Base-by-base conservation (phyloP, 176 grass and related monocot species). In the Raddia distichophylla region DNA sequence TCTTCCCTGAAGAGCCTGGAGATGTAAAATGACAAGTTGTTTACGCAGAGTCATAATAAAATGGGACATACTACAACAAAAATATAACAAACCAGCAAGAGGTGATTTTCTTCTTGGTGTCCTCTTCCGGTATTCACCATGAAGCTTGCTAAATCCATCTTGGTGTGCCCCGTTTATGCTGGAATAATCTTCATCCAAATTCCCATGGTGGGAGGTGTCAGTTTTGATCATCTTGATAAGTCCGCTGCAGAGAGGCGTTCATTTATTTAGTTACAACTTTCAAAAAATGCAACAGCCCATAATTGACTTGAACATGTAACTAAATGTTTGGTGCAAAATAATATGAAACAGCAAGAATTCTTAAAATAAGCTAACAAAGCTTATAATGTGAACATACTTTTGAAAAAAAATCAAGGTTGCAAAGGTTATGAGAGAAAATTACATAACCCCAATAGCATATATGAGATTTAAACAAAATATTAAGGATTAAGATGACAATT, bases 91-190 rank as follows among this genome's bases (percentile, higher is more conserved):
- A 91, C 86, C 90, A 51, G 81, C 54, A 81, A 60, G 52, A 74
- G 88, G 81, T 0, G 78, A 83, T 70, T 74, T 91, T 73, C 74
- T 85, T 83, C 78, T 84, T 15, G 83, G 83, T 57, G 88, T 66
- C 19, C 2, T 62, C 46, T 73, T 87, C 57, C 27, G 19, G 82
- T 83, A 58, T 83, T 84, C 68, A 45, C 83, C 68, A 64, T 72
- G 74, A 82, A 64, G 77, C 57, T 75, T 82, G 61, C 42, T 69
- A 45, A 80, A 84, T 43, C 87, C 80, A 76, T 67, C 84, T 84
- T 75, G 55, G 57, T 51, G 61, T 79, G 80, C 8, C 62, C 85
- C 82, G 63, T 79, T 85, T 58, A 81, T 86, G 64, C 76, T 85
- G 49, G 91, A 83, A 84, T 87, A 89, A 11, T 82, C 56, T 27